Conservation (phyloP, 2,329 filamentous ascomycete genomes). For the Cordyceps fumosorosea region DNA sequence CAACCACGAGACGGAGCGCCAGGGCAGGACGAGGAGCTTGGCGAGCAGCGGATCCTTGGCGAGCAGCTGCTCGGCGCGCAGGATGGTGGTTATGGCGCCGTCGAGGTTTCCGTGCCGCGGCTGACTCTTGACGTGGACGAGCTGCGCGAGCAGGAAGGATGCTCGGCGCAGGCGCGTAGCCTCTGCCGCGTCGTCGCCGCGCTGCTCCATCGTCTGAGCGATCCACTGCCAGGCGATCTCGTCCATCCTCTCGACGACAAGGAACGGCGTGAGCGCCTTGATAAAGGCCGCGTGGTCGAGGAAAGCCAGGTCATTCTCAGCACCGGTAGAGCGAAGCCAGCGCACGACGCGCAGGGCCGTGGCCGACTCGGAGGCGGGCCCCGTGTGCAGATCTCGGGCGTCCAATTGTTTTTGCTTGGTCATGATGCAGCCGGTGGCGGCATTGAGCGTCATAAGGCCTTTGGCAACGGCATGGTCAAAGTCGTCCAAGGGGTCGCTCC, state of each 20-base stretch:
- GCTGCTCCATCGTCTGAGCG: constrained; percentile 29
- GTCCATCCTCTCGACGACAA: constrained; percentile 47
- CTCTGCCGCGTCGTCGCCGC: constrained; percentile 19
- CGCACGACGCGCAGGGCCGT: constrained; percentile 42
- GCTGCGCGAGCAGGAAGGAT: constrained; percentile 29
- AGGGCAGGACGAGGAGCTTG: constrained; percentile 34
- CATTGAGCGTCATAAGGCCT: constrained; percentile 48
- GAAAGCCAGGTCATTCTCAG: constrained; percentile 41
- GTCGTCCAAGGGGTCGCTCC: constrained; percentile 43
- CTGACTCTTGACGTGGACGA: constrained; percentile 38
- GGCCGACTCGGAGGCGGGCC: constrained; percentile 33
- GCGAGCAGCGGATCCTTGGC: constrained; percentile 28
- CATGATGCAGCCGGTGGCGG: constrained; percentile 48
- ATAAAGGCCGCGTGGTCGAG: constrained; percentile 34
- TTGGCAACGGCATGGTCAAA: constrained; percentile 50
- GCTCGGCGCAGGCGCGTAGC: constrained; percentile 12
- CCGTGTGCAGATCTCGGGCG: constrained; percentile 21
- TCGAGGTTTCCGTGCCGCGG: constrained; percentile 38
- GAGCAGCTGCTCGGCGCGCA: constrained; percentile 39
- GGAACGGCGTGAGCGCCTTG: constrained; percentile 38
- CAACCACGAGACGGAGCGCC: constrained; percentile 43
- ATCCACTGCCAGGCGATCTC: constrained; percentile 49
- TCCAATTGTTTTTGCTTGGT: constrained; percentile 39
- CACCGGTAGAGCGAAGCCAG: constrained; percentile 48
- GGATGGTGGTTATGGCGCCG: constrained; percentile 41